These are phyloP conservation scores for Globisporangium recalcitrans DNA, from an alignment of 352 stramenopile species.

Conservation along the genomic window DNA sequence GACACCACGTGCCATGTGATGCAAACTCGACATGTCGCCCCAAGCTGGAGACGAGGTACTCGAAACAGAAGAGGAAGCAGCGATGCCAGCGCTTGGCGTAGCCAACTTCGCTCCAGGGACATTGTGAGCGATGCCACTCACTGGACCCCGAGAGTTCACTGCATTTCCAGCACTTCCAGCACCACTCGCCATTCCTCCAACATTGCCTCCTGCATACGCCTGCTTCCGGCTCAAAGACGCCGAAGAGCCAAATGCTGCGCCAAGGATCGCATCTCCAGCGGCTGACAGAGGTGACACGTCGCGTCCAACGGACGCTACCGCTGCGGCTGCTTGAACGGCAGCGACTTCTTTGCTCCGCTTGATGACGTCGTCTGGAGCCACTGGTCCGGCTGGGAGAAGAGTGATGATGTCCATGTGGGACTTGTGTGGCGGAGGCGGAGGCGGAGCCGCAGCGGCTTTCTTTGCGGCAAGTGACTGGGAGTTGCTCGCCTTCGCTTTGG, in stretches of 20 bases:
- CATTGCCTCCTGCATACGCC: conserved; percentile 26
- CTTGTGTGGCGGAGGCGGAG: conserved; percentile 59
- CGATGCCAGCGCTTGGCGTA: conserved; percentile 6
- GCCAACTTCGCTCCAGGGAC: conserved; percentile 9
- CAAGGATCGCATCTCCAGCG: conserved; percentile 45
- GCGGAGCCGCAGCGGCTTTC: conserved; percentile 26
- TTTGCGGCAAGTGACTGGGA: conserved; percentile 15
- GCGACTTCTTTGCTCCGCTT: conserved; percentile 81
- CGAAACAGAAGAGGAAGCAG: conserved; percentile 8
- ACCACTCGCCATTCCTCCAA: conserved; percentile 11
- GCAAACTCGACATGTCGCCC: conserved; percentile 24
- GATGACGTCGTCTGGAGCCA: conserved; percentile 81
- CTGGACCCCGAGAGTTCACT: conserved; percentile 6
- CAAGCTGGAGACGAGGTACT: conserved; percentile 17
- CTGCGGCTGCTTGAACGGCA: conserved; percentile 65
- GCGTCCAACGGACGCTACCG: conserved; percentile 50
- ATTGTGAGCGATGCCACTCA: conserved; percentile 1
- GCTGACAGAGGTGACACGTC: conserved; percentile 42
- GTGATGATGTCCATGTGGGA: conserved; percentile 74
- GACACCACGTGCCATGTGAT: conserved; percentile 29
- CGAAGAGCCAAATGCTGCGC: conserved; percentile 40
- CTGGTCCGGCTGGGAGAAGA: conserved; percentile 38
- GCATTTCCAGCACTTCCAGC: neutral
- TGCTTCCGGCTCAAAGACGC: conserved; percentile 34
- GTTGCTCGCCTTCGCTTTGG: conserved; percentile 12